phyloP scores from a whole-genome alignment of 176 grass and related monocot genomes.

The Saccharum spontaneum region DNA sequence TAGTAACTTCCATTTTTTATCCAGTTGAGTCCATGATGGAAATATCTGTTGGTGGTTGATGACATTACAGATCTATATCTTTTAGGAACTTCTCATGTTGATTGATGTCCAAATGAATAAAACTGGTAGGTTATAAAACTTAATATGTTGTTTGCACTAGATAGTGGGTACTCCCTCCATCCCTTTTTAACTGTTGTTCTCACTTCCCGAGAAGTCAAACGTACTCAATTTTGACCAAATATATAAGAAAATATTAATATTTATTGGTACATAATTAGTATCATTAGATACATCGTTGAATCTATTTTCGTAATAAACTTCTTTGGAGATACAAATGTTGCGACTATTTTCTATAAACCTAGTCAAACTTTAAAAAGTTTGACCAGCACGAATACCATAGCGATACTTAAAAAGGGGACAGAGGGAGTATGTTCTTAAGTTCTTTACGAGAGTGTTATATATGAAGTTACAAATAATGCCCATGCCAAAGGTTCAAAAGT shows the following conservation, averaged over 20 bases:
- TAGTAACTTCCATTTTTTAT: not conserved
- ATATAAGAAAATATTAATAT: too few species aligned
- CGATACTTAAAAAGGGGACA: too few species aligned
- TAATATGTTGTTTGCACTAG: not conserved
- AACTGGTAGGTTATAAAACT: not conserved
- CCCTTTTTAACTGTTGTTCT: too few species aligned
- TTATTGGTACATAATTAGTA: too few species aligned
- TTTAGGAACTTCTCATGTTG: not conserved
- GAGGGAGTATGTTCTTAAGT: not conserved
- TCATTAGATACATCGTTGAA: too few species aligned
- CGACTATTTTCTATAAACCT: too few species aligned
- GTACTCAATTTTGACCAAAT: too few species aligned
- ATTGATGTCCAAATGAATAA: not conserved
- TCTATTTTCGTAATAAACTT: too few species aligned
- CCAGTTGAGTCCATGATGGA: not conserved
- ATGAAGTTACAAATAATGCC: not conserved
- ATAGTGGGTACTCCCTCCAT: not conserved
- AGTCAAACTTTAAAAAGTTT: too few species aligned
- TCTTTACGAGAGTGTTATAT: not conserved
- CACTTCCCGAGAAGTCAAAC: too few species aligned
- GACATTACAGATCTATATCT: not conserved
- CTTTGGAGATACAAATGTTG: too few species aligned
- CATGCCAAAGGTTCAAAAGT: not conserved
- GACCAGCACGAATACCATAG: too few species aligned
- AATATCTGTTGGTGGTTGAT: not conserved